Evolutionary conservation across 2,329 filamentous ascomycete species (phyloP).

Genomic region (Fusarium sp.): DNA sequence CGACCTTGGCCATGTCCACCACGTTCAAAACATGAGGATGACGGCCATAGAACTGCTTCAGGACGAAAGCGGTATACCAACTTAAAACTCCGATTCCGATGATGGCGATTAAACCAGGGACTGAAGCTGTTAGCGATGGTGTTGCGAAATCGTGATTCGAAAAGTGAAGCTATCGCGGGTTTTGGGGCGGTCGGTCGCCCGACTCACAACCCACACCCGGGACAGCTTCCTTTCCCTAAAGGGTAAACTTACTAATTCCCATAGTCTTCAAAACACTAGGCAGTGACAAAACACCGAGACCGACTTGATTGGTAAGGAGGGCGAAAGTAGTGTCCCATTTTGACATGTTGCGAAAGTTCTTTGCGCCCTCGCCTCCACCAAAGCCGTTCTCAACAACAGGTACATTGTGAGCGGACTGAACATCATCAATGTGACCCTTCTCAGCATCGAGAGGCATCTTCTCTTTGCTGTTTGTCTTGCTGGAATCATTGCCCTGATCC

Average conservation of each 20-base stretch:
- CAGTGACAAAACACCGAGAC: slow-evolving; percentile 70
- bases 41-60: slow-evolving; percentile 74
- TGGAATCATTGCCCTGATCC: slow-evolving; percentile 42
- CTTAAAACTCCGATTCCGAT: too few species aligned
- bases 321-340: slow-evolving; percentile 51
- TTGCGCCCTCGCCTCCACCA: slow-evolving; percentile 45
- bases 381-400: slow-evolving; percentile 46
- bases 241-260: slow-evolving; percentile 59
- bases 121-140: neutral
- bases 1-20: slow-evolving; percentile 72
- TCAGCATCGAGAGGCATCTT: slow-evolving; percentile 39
- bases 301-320: slow-evolving; percentile 51
- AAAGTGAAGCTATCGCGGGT: neutral
- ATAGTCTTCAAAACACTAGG: slow-evolving; percentile 76
- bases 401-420: slow-evolving; percentile 32
- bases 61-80: slow-evolving; percentile 63
- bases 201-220: neutral
- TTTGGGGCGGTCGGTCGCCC: neutral
- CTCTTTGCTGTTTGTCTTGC: slow-evolving; percentile 44
- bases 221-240: neutral
- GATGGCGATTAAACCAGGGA: slow-evolving; percentile 75
- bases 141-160: too few species aligned
- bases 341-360: slow-evolving; percentile 50
- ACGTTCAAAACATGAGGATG: slow-evolving; percentile 77
- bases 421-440: slow-evolving; percentile 23